Evolutionary conservation across 140 eudicot species (phyloP), one percentile per base, ranked within the genome.

Genomic region (Bidens hawaiensis): DNA sequence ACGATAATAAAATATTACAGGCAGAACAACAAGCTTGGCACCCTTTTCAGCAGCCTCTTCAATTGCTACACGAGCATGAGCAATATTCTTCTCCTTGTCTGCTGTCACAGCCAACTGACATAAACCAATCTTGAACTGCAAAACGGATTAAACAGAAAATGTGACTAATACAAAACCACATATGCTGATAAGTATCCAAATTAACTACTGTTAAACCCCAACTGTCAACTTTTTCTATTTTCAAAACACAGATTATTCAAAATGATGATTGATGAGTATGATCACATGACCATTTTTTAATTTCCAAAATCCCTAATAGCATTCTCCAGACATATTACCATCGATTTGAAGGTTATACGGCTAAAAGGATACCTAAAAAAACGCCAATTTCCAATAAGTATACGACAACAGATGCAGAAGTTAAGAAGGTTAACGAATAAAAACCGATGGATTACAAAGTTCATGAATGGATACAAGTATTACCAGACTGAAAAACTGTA

Each of bases 71-170:
- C n/a, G n/a, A n/a, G n/a, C n/a, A n/a, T n/a, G n/a, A n/a, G n/a
- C n/a, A n/a, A n/a, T n/a, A n/a, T n/a, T n/a, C n/a, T n/a, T n/a
- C n/a, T n/a, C n/a, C n/a, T n/a, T n/a, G n/a, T n/a, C n/a, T n/a
- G n/a, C n/a, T n/a, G n/a, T n/a, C n/a, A n/a, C n/a, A n/a, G n/a
- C n/a, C n/a, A n/a, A n/a, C n/a, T n/a, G n/a, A n/a, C n/a, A n/a
- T n/a, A n/a, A n/a, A n/a, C n/a, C n/a, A n/a, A n/a, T n/a, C n/a
- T 85, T 89, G 71, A 82, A 89, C 95, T 89, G 77, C 74, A 79
- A 83, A 26, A 43, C 18, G 6, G 27, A 16, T 12, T 3, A 23
- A 14, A 6, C 55, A 34, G 5, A 55, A 33, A 13, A 56, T 18
- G 12, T 52, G 14, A 52, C 5, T 38, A 9, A 23, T 15, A 50